Percentiles rank a stretch among this genome's conserved stretches.
Conservation (phyloP, 768 basidiomycete genomes). For the Termitomyces titanicus region DNA sequence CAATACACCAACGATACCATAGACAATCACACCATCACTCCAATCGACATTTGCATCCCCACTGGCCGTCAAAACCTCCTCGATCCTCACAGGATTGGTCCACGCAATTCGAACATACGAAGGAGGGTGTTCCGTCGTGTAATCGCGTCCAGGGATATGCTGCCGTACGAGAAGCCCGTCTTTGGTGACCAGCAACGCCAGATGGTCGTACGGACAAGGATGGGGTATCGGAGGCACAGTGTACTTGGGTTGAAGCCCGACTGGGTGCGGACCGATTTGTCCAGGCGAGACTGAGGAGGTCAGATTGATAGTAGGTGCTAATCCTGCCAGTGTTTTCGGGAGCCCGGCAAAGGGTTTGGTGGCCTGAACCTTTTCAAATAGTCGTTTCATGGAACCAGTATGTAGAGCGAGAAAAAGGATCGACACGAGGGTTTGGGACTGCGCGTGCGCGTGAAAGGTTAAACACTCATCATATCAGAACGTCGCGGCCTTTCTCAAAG, state of each 20-base stretch:
- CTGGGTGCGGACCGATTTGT: slow-evolving; percentile 16
- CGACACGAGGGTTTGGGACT: too few relatives aligned
- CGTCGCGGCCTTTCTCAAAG: too few relatives aligned
- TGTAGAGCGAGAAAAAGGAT: background rate
- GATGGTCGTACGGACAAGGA: slow-evolving; percentile 66
- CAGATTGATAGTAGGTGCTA: slow-evolving; percentile 4
- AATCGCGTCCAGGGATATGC: slow-evolving; percentile 30
- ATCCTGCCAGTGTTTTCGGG: slow-evolving; percentile 14
- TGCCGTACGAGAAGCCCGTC: slow-evolving; percentile 70
- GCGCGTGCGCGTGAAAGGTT: too few relatives aligned
- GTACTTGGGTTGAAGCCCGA: slow-evolving; percentile 58
- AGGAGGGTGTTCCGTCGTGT: slow-evolving; percentile 20
- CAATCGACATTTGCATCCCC: slow-evolving; percentile 44
- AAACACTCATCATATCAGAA: too few relatives aligned
- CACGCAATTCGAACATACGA: slow-evolving; percentile 48
- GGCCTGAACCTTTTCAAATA: slow-evolving; percentile 16
- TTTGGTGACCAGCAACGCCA: slow-evolving; percentile 55
- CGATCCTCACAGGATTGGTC: slow-evolving; percentile 53
- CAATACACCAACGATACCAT: slow-evolving; percentile 75
- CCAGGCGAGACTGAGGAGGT: slow-evolving; percentile 12
- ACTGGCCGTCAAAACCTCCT: slow-evolving; percentile 36
- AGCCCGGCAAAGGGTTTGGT: slow-evolving; percentile 30
- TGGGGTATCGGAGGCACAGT: slow-evolving; percentile 69
- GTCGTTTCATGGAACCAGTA: slow-evolving; percentile 15
- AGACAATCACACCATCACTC: slow-evolving; percentile 54